Evolutionary conservation across 2,329 filamentous ascomycete species (phyloP), one percentile per base, ranked within the genome.

Genomic region (Alternaria solani): DNA sequence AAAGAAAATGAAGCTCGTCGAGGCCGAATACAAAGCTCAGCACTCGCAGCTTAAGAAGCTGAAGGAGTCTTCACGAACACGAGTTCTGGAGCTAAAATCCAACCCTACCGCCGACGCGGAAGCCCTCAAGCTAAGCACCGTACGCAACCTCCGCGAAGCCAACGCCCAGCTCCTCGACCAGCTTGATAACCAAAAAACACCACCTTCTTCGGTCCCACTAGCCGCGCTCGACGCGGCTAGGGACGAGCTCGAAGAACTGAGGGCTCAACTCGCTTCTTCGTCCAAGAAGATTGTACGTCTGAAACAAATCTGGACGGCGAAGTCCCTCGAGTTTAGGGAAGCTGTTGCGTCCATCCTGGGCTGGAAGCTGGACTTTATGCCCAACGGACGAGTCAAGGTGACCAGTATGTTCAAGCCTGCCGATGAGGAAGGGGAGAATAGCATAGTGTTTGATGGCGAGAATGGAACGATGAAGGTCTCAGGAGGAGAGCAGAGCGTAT

Each of bases 401-500:
- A 96, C 94, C 55, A 91, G 87, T 61, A 91, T 94, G 66, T 96
- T 94, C 75, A 91, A 91, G 75, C 90, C 93, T 0, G 80, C 87
- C 77, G 75, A 85, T 7, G 88, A 91, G 56, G 89, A 91, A 11
- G 70, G 70, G 11, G 75, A 78, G 63, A 87, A 88, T 62, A 86
- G 82, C 5, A 88, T 89, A 46, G 88, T 97, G 0, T 97, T 97
- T 77, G 93, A 97, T 78, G 93, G 93, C 52, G 93, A 97, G 81
- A 89, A 91, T 59, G 95, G 94, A 7, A 97, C 94, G 1, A 99
- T 99, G 95, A 99, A 99, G 84, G 91, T 99, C 58, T 92, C 90
- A 34, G 95, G 95, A 1, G 95, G 95, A 0, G 92, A 93, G 1
- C 87, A 91, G 74, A 96, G 92, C 74, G 85, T 88, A 12, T 99